These are phyloP conservation scores for Termitomyces sp. DNA, from an alignment of 768 basidiomycete genomes.

Conservation along the genomic window DNA sequence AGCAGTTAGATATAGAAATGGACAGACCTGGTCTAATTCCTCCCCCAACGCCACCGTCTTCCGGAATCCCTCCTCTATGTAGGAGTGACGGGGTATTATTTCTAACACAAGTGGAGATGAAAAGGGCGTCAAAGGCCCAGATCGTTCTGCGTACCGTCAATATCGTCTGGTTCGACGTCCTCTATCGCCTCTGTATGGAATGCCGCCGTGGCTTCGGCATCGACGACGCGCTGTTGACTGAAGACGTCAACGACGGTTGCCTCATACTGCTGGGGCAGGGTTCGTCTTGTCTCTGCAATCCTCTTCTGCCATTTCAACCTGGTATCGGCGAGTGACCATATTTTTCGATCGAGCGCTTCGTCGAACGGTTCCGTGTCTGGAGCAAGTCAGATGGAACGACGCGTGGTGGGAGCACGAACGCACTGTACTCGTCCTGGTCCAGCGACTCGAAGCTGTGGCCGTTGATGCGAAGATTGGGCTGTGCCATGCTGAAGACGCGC, in stretches of 20 bases:
- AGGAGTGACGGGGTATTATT: constrained; percentile 10
- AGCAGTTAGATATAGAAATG: not conserved
- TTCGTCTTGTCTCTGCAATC: constrained; percentile 64
- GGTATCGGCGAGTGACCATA: constrained; percentile 78
- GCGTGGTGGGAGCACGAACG: constrained; percentile 1
- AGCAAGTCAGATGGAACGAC: not conserved
- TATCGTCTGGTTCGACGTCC: constrained; percentile 18
- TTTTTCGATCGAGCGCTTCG: constrained; percentile 77
- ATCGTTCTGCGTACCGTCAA: constrained; percentile 7
- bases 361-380: constrained; percentile 81
- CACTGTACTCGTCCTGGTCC: constrained; percentile 54
- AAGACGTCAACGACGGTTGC: constrained; percentile 26
- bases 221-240: constrained; percentile 27
- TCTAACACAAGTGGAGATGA: constrained; percentile 4
- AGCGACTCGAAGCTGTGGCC: constrained; percentile 71
- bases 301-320: constrained; percentile 72
- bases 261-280: constrained; percentile 53
- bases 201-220: constrained; percentile 17
- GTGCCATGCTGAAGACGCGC: constrained; percentile 54
- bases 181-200: constrained; percentile 4
- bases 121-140: not conserved
- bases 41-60: constrained; percentile 39
- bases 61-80: constrained; percentile 26
- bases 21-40: constrained; percentile 50
- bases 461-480: constrained; percentile 76